phyloP scores from a whole-genome alignment of 345 rosid genomes.

The Cardiospermum halicacabum region DNA sequence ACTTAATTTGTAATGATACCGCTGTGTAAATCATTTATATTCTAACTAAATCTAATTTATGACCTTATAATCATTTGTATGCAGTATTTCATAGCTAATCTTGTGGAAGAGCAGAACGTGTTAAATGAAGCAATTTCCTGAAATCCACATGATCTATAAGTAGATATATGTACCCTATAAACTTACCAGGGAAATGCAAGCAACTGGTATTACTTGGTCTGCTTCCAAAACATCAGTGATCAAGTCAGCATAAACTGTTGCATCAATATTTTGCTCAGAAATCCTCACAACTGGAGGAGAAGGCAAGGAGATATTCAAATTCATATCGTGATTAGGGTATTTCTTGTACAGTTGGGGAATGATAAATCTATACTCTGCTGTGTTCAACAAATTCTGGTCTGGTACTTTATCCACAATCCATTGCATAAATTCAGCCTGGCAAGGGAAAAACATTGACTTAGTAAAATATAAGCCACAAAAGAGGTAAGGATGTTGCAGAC shows the following conservation, averaged over 20 bases:
- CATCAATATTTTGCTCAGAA: conserved; percentile 59
- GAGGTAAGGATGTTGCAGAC: not conserved
- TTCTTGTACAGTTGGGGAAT: conserved; percentile 87
- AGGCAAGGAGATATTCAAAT: conserved; percentile 72
- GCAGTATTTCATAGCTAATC: not conserved
- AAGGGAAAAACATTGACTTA: conserved; percentile 19
- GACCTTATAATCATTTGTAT: not conserved
- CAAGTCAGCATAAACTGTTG: conserved; percentile 64
- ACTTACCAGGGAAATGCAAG: conserved; percentile 86
- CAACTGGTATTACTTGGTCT: conserved; percentile 74
- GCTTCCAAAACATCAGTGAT: conserved; percentile 69
- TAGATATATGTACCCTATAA: not conserved
- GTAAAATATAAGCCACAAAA: conserved; percentile 11
- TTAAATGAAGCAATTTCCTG: not conserved
- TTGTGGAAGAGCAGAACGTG: not conserved
- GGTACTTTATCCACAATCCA: conserved; percentile 91
- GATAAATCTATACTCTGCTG: conserved; percentile 86
- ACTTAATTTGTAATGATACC: not conserved
- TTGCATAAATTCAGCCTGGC: conserved; percentile 85
- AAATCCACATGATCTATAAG: not conserved
- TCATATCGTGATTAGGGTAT: conserved; percentile 86
- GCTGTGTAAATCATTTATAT: not conserved
- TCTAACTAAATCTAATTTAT: not conserved
- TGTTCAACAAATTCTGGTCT: conserved; percentile 80
- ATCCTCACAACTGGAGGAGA: conserved; percentile 73